phyloP scores from a whole-genome alignment of 1,139 yeast genomes.

The Blastobotrys raffinosifermentans region DNA sequence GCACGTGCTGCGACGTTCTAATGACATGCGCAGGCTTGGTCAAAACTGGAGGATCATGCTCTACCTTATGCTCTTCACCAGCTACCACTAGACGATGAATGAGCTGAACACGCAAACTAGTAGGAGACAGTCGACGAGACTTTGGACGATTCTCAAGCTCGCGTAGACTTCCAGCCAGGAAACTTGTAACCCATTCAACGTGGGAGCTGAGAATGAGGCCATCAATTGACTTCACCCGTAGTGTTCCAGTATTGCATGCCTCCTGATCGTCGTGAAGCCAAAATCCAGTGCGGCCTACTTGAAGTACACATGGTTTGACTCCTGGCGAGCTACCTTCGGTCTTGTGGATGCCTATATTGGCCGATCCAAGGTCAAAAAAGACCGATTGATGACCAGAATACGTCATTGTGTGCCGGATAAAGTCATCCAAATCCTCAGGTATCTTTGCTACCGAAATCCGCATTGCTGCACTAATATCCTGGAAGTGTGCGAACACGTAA shows the following conservation, averaged over 20 bases:
- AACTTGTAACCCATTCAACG: slow-evolving; percentile 23
- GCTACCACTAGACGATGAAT: slow-evolving; percentile 57
- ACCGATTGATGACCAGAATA: too few species aligned
- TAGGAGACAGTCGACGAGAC: slow-evolving; percentile 4
- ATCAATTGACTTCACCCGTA: slow-evolving; percentile 26
- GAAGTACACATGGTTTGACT: slow-evolving; percentile 26
- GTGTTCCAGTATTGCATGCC: slow-evolving; percentile 21
- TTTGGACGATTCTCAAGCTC: slow-evolving; percentile 14
- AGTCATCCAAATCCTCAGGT: slow-evolving; percentile 13
- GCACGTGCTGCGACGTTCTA: slow-evolving; percentile 65
- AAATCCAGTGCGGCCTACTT: slow-evolving; percentile 25
- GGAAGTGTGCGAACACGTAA: slow-evolving; percentile 21
- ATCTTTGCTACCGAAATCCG: slow-evolving; percentile 15
- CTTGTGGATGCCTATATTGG: too few species aligned
- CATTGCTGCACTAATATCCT: slow-evolving; percentile 22
- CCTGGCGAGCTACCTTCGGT: too few species aligned
- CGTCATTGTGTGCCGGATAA: too few species aligned
- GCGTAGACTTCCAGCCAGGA: slow-evolving; percentile 19
- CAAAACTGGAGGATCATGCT: slow-evolving; percentile 82
- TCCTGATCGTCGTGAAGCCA: slow-evolving; percentile 26
- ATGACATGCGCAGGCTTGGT: slow-evolving; percentile 83
- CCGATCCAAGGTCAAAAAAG: too few species aligned
- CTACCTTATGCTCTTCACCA: slow-evolving; percentile 52
- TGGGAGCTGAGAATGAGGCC: slow-evolving; percentile 22
- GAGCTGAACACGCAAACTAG: slow-evolving; percentile 25